Conservation (phyloP, 2,329 filamentous ascomycete species). For the Epichloe brachyelytri region DNA sequence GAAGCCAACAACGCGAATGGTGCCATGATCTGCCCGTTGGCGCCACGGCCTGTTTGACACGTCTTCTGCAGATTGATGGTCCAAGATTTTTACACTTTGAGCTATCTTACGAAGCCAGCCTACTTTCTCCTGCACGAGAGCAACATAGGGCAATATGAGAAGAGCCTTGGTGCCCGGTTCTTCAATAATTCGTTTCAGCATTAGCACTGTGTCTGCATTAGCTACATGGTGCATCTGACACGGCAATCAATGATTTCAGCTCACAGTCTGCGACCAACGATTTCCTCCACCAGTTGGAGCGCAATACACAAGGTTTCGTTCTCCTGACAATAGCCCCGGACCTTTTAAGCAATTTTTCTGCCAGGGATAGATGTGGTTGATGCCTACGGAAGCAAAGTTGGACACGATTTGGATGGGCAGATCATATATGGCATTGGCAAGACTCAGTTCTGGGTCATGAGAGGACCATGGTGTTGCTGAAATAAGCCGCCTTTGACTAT, state of each 20-base stretch:
- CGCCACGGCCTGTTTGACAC: constrained; percentile 34
- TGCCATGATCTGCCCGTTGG: constrained; percentile 41
- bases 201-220: constrained; percentile 37
- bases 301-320: constrained; percentile 63
- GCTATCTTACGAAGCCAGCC: constrained; percentile 59
- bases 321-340: constrained; percentile 50
- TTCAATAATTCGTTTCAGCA: constrained; percentile 58
- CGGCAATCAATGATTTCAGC: constrained; percentile 9
- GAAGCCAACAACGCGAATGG: constrained; percentile 55
- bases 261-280: constrained; percentile 54
- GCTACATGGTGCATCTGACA: background rate
- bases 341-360: constrained; percentile 62
- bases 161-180: constrained; percentile 54
- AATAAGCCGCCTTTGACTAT: constrained; percentile 41
- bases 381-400: constrained; percentile 55
- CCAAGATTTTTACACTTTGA: constrained; percentile 27
- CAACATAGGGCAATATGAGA: constrained; percentile 63
- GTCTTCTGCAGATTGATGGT: constrained; percentile 19
- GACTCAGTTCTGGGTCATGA: constrained; percentile 41
- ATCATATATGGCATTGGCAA: constrained; percentile 50
- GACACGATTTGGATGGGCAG: constrained; percentile 46
- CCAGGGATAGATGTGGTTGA: constrained; percentile 65
- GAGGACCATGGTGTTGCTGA: constrained; percentile 40
- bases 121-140: constrained; percentile 68
- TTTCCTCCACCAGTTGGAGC: constrained; percentile 67